Conservation (phyloP, 225 moss, liverwort and hornwort species). For the Antitrichia curtipendula region DNA sequence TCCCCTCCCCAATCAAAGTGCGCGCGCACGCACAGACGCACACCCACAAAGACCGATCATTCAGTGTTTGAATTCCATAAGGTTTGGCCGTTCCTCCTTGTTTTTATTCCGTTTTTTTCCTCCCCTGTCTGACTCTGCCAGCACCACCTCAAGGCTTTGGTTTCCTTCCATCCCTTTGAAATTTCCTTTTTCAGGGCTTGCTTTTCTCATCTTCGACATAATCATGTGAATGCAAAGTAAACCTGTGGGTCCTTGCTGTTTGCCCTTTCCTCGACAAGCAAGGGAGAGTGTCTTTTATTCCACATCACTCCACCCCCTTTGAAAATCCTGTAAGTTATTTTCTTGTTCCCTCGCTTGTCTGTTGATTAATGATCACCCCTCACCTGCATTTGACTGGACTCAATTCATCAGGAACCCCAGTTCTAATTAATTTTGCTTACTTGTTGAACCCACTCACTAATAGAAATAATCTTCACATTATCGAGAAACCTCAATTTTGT, state of each 20-base stretch:
- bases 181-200: neutral
- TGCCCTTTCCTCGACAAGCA: conserved; percentile 3
- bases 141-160: neutral
- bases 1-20: neutral
- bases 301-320: neutral
- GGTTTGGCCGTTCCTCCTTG: neutral
- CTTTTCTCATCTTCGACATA: neutral
- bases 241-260: neutral
- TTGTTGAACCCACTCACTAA: neutral
- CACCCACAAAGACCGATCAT: neutral
- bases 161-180: neutral
- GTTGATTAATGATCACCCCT: neutral
- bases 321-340: neutral
- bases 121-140: neutral
- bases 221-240: conserved; percentile 6
- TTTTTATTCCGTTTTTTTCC: neutral
- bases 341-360: neutral
- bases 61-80: neutral
- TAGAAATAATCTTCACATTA: neutral
- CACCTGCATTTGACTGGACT: neutral
- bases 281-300: neutral
- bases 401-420: too few species aligned
- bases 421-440: neutral
- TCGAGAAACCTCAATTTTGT: neutral
- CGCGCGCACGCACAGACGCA: too few species aligned